These are phyloP conservation scores for Fistulinella cinereoalba DNA, from an alignment of 1,284 basidiomycete genomes.

Conservation along the genomic window DNA sequence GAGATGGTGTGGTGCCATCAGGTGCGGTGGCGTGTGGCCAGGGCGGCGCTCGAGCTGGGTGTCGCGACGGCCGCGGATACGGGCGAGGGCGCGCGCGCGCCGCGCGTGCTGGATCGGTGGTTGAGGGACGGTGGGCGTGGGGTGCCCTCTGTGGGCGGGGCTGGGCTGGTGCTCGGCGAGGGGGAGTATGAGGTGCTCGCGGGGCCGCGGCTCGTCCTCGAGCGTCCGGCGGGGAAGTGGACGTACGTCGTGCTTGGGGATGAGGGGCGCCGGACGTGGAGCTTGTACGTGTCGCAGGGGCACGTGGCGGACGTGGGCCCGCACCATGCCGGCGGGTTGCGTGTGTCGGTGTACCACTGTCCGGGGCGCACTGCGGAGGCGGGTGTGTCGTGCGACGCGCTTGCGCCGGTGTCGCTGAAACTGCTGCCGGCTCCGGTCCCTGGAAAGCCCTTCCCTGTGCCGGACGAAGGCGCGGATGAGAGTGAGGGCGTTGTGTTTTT, in stretches of 20 bases:
- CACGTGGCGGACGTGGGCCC: constrained; percentile 50
- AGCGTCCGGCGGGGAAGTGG: constrained; percentile 41
- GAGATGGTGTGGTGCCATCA: constrained; percentile 99
- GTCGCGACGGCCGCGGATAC: constrained; percentile 29
- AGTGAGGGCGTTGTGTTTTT: constrained; percentile 68
- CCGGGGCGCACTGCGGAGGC: constrained; percentile 15
- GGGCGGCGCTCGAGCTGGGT: constrained; percentile 71
- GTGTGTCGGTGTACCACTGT: constrained; percentile 47
- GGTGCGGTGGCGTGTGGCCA: constrained; percentile 84
- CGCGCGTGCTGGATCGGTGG: constrained; percentile 55
- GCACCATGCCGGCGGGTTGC: constrained; percentile 42
- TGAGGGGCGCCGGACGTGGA: constrained; percentile 35
- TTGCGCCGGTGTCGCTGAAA: constrained; percentile 48
- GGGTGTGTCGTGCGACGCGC: constrained; percentile 36
- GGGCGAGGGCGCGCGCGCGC: constrained; percentile 33
- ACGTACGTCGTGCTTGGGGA: constrained; percentile 49
- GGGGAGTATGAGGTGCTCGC: constrained; percentile 37
- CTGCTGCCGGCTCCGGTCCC: constrained; percentile 59
- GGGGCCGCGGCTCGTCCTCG: constrained; percentile 40
- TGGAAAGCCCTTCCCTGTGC: constrained; percentile 56
- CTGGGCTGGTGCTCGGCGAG: constrained; percentile 9
- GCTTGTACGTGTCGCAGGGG: constrained; percentile 60
- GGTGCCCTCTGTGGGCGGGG: constrained; percentile 31
- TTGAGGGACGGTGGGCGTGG: constrained; percentile 54
- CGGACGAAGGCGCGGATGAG: constrained; percentile 66